phyloP scores from a whole-genome alignment of 2,329 filamentous ascomycete genomes.

The Cladophialophora yegresii region DNA sequence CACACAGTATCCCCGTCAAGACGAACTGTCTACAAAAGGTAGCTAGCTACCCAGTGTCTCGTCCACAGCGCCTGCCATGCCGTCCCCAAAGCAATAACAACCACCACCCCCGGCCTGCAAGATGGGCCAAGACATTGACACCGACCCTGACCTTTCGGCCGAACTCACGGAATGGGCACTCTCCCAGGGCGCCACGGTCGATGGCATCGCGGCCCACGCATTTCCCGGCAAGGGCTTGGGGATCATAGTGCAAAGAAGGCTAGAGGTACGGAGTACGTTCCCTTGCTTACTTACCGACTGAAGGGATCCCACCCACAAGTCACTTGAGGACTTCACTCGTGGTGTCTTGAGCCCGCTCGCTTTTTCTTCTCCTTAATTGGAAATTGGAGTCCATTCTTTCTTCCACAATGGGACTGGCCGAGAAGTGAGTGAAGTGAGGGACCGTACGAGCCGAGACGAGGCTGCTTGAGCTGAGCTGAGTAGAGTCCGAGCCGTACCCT shows the following conservation, averaged over 20 bases:
- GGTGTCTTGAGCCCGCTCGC: neutral
- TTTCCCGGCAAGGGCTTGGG: slow-evolving; percentile 17
- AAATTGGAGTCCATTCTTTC: neutral
- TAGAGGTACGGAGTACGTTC: slow-evolving; percentile 23
- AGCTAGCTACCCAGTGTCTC: neutral
- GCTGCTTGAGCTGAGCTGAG: too few relatives aligned
- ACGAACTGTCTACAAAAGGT: neutral
- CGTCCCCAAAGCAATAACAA: neutral
- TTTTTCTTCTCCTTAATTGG: neutral
- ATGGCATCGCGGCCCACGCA: slow-evolving; percentile 13
- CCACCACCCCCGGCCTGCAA: neutral
- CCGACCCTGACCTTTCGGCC: neutral
- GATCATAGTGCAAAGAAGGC: slow-evolving; percentile 11
- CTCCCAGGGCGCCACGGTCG: slow-evolving; percentile 7
- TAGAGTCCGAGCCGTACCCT: neutral
- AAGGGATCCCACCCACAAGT: too few relatives aligned
- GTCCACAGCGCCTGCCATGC: neutral
- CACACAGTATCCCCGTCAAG: neutral
- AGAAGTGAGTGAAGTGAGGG: neutral
- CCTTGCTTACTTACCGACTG: too few relatives aligned
- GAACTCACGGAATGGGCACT: slow-evolving; percentile 16
- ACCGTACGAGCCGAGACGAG: neutral
- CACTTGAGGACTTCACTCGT: neutral
- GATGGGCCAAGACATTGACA: neutral
- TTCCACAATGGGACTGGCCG: neutral